Percentiles rank a stretch among this genome's conserved stretches.
Evolutionary conservation across 129 eudicot genomes (phyloP).

Genomic region (Escallonia rubra): DNA sequence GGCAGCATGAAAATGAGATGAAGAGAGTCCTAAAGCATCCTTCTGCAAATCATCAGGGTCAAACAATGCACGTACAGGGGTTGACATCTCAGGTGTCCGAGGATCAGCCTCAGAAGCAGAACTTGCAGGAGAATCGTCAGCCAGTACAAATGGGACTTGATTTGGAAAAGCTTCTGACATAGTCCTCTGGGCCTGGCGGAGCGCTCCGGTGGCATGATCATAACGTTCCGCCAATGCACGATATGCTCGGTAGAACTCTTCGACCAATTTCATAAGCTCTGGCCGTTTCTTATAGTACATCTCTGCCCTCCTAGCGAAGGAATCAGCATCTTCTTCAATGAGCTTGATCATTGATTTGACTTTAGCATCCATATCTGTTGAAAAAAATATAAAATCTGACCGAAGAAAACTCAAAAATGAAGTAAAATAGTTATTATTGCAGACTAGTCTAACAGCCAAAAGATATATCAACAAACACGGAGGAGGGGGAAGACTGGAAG

Average conservation of each 20-base stretch:
- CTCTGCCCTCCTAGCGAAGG: constrained; percentile 92
- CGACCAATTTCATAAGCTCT: constrained; percentile 89
- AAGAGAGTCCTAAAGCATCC: constrained; percentile 19
- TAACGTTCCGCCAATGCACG: constrained; percentile 95
- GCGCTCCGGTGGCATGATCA: constrained; percentile 95
- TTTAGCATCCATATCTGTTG: constrained; percentile 72
- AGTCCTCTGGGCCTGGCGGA: constrained; percentile 85
- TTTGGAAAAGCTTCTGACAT: constrained; percentile 89
- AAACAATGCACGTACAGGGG: constrained; percentile 25
- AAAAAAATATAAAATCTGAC: background rate
- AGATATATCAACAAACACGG: too few species aligned
- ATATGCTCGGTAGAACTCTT: constrained; percentile 89
- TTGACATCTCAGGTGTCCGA: constrained; percentile 52
- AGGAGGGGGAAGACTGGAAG: too few species aligned
- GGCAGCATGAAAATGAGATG: constrained; percentile 10
- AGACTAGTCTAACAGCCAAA: too few species aligned
- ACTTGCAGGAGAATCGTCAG: constrained; percentile 54
- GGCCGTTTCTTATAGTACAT: constrained; percentile 95
- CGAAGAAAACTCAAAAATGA: background rate
- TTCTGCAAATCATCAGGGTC: constrained; percentile 44
- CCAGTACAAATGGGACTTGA: constrained; percentile 47
- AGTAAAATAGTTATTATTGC: background rate
- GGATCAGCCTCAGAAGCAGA: constrained; percentile 43
- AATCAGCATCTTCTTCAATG: constrained; percentile 91
- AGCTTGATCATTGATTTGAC: constrained; percentile 89